Evolutionary conservation across 2,329 filamentous ascomycete species (phyloP).

Genomic region (Cephalotrichum gorgonifer): DNA sequence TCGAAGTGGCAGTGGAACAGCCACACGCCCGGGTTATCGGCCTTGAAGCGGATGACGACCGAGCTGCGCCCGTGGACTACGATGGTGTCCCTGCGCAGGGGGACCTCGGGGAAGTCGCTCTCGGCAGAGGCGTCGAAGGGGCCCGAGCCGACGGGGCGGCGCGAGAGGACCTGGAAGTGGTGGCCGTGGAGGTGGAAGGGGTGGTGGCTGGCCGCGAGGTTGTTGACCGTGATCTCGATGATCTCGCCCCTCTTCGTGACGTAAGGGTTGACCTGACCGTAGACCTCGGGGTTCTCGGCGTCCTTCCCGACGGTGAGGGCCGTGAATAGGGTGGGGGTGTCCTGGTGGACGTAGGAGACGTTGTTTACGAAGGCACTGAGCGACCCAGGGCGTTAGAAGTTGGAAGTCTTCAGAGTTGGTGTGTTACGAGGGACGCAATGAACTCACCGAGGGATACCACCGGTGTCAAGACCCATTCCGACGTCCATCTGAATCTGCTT

Average conservation of each 20-base stretch:
- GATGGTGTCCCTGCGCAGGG: constrained; percentile 38
- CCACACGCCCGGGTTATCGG: constrained; percentile 35
- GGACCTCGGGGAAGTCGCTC: constrained; percentile 22
- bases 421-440: neutral
- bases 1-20: constrained; percentile 43
- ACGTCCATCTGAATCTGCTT: constrained; percentile 46
- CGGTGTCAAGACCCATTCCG: constrained; percentile 46
- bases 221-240: constrained; percentile 40
- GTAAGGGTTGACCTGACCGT: constrained; percentile 30
- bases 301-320: constrained; percentile 43
- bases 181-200: constrained; percentile 46
- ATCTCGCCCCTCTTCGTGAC: constrained; percentile 24
- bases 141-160: constrained; percentile 11
- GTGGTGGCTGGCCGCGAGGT: constrained; percentile 36
- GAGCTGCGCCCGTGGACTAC: constrained; percentile 35
- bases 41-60: constrained; percentile 32
- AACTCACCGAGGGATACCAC: constrained; percentile 47
- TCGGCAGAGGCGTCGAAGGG: constrained; percentile 19
- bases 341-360: constrained; percentile 53
- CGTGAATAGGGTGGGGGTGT: constrained; percentile 61
- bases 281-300: constrained; percentile 28
- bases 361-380: constrained; percentile 48
- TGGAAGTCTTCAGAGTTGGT: neutral
- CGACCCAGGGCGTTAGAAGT: neutral
- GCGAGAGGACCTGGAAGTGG: constrained; percentile 40